Base-by-base conservation (phyloP, 805 yeast species). In the Sugiyamaella qingdaonensis region DNA sequence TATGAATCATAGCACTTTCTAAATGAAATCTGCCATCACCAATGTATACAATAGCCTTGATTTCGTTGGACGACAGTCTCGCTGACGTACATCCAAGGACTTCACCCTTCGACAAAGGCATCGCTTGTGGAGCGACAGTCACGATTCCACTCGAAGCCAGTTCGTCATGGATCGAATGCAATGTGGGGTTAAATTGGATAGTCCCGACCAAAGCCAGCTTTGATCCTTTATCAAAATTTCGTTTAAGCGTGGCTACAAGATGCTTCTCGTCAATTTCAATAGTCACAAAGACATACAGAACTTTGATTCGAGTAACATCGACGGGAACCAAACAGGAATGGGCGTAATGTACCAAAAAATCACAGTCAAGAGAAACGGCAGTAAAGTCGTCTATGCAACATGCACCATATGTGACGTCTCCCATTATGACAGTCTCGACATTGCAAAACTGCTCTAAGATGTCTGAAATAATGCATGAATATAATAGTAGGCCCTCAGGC, bases 401-500 rank as follows among this genome's bases (percentile, higher is more conserved):
- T 0, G 99, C 99, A 42, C 99, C 99, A 64, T 94, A 94, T 0
- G 97, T 88, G 0, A 94, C 99, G 68, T 94, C 99, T 1, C 99
- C 99, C 99, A 94, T 94, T 2, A 92, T 94, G 1, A 94, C 75
- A 0, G 91, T 87, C 64, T 91, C 96, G 50, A 86, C 89, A 10
- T 39, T 33, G 67, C 97, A 91, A 61, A 94, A 92, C 68, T 91
- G 96, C 64, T 89, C 96, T 34, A 94, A 67, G 21, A 94, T 92
- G 69, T 94, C 99, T 2, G 96, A 79, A n/a, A 94, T 81, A 36
- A 94, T 79, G 55, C 95, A 76, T 0, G 97, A 84, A 66, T 91
- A 94, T 1, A 94, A 87, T 48, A 94, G 73, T 31, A 94, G 71
- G 1, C 99, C 99, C 69, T 94, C 99, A 1, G 99, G 99, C 96